Conservation (phyloP, 1,139 yeast genomes). For the Pichia sp. region DNA sequence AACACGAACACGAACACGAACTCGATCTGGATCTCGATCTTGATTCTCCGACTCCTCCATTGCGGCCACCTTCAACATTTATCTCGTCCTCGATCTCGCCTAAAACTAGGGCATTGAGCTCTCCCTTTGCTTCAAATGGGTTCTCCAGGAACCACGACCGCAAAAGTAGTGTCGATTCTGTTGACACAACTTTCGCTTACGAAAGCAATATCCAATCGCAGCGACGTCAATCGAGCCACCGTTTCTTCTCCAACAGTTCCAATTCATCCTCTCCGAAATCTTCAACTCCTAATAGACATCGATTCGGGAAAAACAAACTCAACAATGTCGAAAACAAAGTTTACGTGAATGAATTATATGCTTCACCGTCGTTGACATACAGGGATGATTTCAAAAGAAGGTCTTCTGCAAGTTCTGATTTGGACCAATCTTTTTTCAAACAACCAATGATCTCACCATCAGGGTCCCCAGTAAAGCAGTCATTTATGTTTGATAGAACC, state of each 20-base stretch:
- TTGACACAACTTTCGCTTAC: not conserved
- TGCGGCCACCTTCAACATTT: not conserved
- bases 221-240: not conserved
- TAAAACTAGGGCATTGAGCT: not conserved
- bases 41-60: not conserved
- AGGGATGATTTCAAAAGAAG: not conserved
- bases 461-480: not conserved
- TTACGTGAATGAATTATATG: not conserved
- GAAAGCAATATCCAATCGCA: not conserved
- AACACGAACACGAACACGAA: no score
- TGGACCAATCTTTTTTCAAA: slow-evolving; percentile 7
- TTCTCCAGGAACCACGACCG: not conserved
- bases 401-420: not conserved
- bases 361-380: slow-evolving; percentile 1
- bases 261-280: slow-evolving; percentile 1
- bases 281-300: slow-evolving; percentile 3
- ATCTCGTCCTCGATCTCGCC: not conserved
- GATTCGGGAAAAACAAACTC: slow-evolving; percentile 7
- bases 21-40: no score
- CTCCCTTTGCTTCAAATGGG: not conserved
- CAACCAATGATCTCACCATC: slow-evolving; percentile 12
- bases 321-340: slow-evolving; percentile 11
- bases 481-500: slow-evolving; percentile 10
- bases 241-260: slow-evolving; percentile 3
- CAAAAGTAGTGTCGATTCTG: not conserved